phyloP scores from a whole-genome alignment of 495 filamentous ascomycete genomes.

The Hypoxylon fuscum region DNA sequence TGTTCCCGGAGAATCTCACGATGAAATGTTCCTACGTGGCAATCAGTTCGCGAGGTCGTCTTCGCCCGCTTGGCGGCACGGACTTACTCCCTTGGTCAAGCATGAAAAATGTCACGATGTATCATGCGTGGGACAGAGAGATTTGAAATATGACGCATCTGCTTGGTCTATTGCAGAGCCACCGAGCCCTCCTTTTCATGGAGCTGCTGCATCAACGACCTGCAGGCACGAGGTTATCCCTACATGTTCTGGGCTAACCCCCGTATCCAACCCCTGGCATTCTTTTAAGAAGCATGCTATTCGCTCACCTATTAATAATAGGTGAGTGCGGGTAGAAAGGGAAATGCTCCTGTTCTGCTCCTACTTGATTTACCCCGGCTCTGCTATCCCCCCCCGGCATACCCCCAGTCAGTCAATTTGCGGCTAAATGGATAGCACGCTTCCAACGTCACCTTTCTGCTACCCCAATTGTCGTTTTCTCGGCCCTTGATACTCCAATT shows the following conservation, averaged over 20 bases:
- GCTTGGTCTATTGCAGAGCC: conserved; percentile 35
- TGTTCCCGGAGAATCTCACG: conserved; percentile 28
- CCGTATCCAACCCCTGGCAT: conserved; percentile 17
- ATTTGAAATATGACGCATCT: conserved; percentile 42
- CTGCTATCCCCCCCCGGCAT: conserved; percentile 29
- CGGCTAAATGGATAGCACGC: conserved; percentile 43
- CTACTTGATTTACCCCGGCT: conserved; percentile 36
- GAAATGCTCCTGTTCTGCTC: conserved; percentile 22
- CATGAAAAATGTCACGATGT: conserved; percentile 33
- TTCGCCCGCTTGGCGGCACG: conserved; percentile 31
- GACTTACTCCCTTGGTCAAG: conserved; percentile 24
- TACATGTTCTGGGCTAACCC: conserved; percentile 20
- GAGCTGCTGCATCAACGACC: conserved; percentile 26
- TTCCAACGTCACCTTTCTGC: conserved; percentile 40
- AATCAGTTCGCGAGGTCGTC: conserved; percentile 18
- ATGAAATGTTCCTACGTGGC: conserved; percentile 23
- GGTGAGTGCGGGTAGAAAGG: conserved; percentile 34
- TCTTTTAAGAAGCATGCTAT: conserved; percentile 19
- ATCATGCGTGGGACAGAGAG: conserved; percentile 17
- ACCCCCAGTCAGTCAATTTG: conserved; percentile 35
- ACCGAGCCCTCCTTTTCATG: conserved; percentile 23
- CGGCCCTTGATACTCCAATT: conserved; percentile 41
- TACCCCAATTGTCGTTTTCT: conserved; percentile 33
- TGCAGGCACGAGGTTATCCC: conserved; percentile 39
- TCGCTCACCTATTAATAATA: conserved; percentile 33